phyloP scores from a whole-genome alignment of 805 yeast species.

The Zygosaccharomyces gambellarensis region DNA sequence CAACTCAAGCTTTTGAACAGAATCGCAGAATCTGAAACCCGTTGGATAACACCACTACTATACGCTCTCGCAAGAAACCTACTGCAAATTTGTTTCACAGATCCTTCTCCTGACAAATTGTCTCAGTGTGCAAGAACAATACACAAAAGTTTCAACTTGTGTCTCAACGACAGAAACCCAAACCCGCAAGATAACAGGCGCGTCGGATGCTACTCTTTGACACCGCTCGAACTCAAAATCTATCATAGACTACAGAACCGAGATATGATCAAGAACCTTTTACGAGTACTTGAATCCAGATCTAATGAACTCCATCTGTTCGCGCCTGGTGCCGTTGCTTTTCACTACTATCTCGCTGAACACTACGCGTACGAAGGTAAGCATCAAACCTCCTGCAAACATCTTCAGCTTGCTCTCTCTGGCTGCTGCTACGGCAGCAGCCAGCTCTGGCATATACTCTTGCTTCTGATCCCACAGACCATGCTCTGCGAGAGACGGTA shows the following conservation, averaged over 20 bases:
- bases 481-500: conserved; percentile 44
- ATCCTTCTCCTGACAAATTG: conserved; percentile 18
- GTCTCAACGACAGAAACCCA: conserved; percentile 73
- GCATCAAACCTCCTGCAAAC: conserved; percentile 37
- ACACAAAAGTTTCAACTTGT: conserved; percentile 68
- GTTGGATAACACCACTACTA: conserved; percentile 42
- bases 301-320: conserved; percentile 11
- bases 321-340: conserved; percentile 38
- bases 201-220: conserved; percentile 62
- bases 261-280: conserved; percentile 69
- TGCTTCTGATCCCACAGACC: conserved; percentile 60
- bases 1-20: conserved; percentile 46
- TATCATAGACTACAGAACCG: conserved; percentile 62
- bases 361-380: conserved; percentile 46
- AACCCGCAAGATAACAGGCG: conserved; percentile 47
- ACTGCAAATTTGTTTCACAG: conserved; percentile 1
- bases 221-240: conserved; percentile 61
- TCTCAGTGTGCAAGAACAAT: conserved; percentile 60
- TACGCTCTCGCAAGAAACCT: conserved; percentile 22
- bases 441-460: conserved; percentile 41
- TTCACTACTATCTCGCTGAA: conserved; percentile 64
- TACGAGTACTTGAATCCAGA: conserved; percentile 56
- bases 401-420: conserved; percentile 25
- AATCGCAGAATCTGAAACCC: conserved; percentile 48
- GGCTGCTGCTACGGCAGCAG: conserved; percentile 2